Percentiles rank a stretch among this genome's conserved stretches.
These are phyloP conservation scores for Hirsutella thompsonii DNA, from an alignment of 2,329 filamentous ascomycete genomes.

Conservation along the genomic window DNA sequence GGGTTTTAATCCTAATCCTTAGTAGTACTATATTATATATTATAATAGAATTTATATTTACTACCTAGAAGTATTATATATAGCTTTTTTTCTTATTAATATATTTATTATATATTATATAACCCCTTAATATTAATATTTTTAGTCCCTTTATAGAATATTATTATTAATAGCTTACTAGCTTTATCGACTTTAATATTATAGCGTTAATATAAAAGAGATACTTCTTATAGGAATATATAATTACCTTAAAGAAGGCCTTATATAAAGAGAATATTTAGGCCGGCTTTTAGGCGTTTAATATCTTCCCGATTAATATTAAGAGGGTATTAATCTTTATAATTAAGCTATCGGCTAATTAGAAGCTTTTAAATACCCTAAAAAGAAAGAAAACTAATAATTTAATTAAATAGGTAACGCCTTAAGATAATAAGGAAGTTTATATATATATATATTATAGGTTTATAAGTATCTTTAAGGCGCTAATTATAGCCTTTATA, in stretches of 20 bases:
- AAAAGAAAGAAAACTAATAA: neutral
- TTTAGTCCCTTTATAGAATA: neutral
- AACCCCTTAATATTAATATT: neutral
- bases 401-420: neutral
- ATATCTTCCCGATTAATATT: neutral
- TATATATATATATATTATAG: neutral
- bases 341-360: neutral
- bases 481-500: neutral
- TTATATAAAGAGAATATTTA: neutral
- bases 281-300: neutral
- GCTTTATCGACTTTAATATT: neutral
- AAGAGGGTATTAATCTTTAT: neutral
- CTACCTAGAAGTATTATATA: neutral
- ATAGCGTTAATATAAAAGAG: neutral
- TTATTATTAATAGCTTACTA: neutral
- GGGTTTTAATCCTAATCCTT: neutral
- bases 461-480: neutral
- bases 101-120: neutral
- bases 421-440: neutral
- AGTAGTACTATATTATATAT: neutral
- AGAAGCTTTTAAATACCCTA: neutral
- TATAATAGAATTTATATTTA: neutral
- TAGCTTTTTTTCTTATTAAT: neutral
- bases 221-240: neutral
- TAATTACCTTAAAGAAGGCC: neutral